These are phyloP conservation scores for Yamadazyma pseudoaaseri DNA, from an alignment of 1,139 yeast genomes.

Conservation along the genomic window DNA sequence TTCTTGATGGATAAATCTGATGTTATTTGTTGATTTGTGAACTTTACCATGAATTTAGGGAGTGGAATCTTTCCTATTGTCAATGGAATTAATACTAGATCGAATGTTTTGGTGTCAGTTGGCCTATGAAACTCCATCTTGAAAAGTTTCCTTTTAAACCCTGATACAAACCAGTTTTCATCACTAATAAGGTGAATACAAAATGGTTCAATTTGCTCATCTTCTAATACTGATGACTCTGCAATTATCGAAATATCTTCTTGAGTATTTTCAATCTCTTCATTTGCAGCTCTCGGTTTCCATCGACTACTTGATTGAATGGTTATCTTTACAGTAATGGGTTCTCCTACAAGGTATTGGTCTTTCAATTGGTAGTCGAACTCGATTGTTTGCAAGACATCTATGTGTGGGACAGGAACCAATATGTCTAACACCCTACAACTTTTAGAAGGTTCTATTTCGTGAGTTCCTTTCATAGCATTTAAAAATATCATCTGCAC, in stretches of 20 bases:
- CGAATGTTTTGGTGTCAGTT: slow-evolving; percentile 20
- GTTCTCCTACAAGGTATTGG: slow-evolving; percentile 62
- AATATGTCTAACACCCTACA: slow-evolving; percentile 34
- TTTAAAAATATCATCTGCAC: neutral
- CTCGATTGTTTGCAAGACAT: slow-evolving; percentile 50
- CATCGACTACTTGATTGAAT: slow-evolving; percentile 49
- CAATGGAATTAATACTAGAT: slow-evolving; percentile 65
- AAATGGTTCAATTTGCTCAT: slow-evolving; percentile 17
- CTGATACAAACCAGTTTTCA: slow-evolving; percentile 70
- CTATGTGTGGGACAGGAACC: slow-evolving; percentile 53
- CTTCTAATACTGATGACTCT: slow-evolving; percentile 24
- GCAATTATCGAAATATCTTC: slow-evolving; percentile 22
- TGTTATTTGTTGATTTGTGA: slow-evolving; percentile 15
- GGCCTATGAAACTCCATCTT: slow-evolving; percentile 22
- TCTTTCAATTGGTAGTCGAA: slow-evolving; percentile 35
- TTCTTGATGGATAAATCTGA: slow-evolving; percentile 67
- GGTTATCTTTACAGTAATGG: slow-evolving; percentile 45
- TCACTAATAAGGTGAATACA: slow-evolving; percentile 34
- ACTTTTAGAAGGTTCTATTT: too few relatives aligned
- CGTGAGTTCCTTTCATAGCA: neutral
- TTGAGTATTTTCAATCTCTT: slow-evolving; percentile 6
- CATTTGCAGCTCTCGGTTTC: slow-evolving; percentile 23
- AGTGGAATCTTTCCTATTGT: slow-evolving; percentile 69
- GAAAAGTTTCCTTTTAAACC: slow-evolving; percentile 54
- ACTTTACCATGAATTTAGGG: slow-evolving; percentile 60